Evolutionary conservation across 2,329 filamentous ascomycete species (phyloP), one percentile per base, ranked within the genome.

Genomic region (Metarhizium humberi): DNA sequence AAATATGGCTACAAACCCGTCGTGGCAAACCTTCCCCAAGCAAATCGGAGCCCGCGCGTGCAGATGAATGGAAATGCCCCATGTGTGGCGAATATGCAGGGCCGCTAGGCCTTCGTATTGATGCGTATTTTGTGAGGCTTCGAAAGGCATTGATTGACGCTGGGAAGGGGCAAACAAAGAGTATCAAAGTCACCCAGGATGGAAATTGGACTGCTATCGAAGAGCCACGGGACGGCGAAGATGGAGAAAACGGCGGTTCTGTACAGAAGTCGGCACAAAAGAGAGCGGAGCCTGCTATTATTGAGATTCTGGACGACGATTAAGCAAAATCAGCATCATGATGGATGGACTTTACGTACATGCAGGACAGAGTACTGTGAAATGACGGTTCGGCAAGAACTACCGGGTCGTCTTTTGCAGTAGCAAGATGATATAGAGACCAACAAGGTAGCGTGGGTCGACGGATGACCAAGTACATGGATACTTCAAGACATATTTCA

Each of bases 21-120:
- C 74, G 76, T 5, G 70, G 72, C 14, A 78, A 77, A 57, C 67
- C 70, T 5, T 40, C 59, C 3, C 55, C 55, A n/a, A 60, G 60
- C 40, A 57, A 38, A 7, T 56, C 50, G 10, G 78, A 85, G 60
- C 82, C 80, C 8, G 77, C 76, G 1, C 71, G 79, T 54, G 75
- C 81, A 0, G 89, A 94, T 63, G 81, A 82, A 53, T 96, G 92
- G 91, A 86, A 81, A 59, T 99, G 94, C 63, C 94, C 94, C 0
- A 82, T 95, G 34, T 97, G 92, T 68, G 76, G 77, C 30, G 74
- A 73, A 36, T 92, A 96, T 68, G 90, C 88, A 11, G 80, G 92
- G 14, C 94, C 92, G 0, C 74, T 77, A 29, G 80, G 75, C 57
- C 78, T 97, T 1, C 69, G 83, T 2, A 74, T 92, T 6, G 92